Evolutionary conservation across 2,329 filamentous ascomycete species (phyloP).

Genomic region (Trematosphaeria pertusa): DNA sequence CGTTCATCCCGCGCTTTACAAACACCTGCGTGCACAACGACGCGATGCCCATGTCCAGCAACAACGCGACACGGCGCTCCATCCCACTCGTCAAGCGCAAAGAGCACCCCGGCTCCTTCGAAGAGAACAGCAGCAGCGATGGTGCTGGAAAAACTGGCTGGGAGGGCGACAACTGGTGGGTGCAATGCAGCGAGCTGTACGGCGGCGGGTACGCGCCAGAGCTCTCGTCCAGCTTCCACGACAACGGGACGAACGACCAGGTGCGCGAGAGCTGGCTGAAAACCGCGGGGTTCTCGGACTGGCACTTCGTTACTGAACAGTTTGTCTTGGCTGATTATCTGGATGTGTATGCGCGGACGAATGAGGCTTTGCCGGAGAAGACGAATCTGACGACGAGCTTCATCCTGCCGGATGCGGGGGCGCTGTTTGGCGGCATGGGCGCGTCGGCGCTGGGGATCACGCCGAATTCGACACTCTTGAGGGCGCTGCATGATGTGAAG

Average conservation of each 20-base stretch:
- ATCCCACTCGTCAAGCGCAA: constrained; percentile 3
- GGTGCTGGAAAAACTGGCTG: neutral
- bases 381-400: constrained; percentile 13
- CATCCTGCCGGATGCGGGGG: constrained; percentile 15
- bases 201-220: constrained; percentile 19
- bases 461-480: constrained; percentile 17
- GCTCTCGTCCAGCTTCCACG: constrained; percentile 12
- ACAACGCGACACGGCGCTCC: neutral
- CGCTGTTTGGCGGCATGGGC: constrained; percentile 18
- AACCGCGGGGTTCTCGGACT: constrained; percentile 7
- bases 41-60: constrained; percentile 1
- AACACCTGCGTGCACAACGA: constrained; percentile 20
- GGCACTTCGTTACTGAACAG: constrained; percentile 17
- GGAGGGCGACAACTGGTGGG: constrained; percentile 8
- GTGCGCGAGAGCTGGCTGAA: constrained; percentile 15
- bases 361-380: constrained; percentile 9
- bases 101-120: constrained; percentile 8
- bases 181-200: constrained; percentile 17
- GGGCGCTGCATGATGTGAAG: constrained; percentile 4
- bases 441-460: constrained; percentile 17
- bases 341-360: constrained; percentile 12
- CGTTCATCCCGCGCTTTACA: constrained; percentile 25
- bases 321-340: constrained; percentile 19
- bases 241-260: constrained; percentile 17
- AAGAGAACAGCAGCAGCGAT: constrained; percentile 2